Base-by-base conservation (phyloP, 192 early-diverging fungal genomes). In the Globomyces pollinis-pini region DNA sequence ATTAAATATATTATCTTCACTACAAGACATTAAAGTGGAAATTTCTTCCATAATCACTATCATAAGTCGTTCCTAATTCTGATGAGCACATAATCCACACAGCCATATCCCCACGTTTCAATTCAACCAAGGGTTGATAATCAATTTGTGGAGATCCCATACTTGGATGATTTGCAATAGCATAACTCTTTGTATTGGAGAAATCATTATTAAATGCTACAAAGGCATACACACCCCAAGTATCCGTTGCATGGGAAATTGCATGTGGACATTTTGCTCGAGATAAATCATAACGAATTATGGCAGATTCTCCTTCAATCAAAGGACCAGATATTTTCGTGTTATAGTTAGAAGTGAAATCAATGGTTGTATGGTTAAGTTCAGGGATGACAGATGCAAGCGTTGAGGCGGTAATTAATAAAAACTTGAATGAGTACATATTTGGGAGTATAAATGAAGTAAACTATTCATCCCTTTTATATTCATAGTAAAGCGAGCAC, bases 81-180 rank as follows among this genome's bases (percentile, higher is more conserved):
- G 47, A 50, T 3, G 47, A 50, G 47, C 47, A 50, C 4, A 50
- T 28, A 3, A 50, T 11, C 47, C 47, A 50, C 16, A 50, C 28
- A 12, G 47, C 21, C 26, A 50, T 13, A 18, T 50, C 28, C 8
- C 47, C 47, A 28, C 1, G 9, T 11, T 24, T 4, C 1, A 50
- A 30, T 11, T 8, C 0, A 28, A 50, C 28, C 23, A 20, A 28
- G 3, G 47, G 47, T 18, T 7, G 21, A 11, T 50, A 24, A n/a
- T 50, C 6, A 50, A 26, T 30, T 12, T 2, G 5, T 11, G 47
- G 16, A n/a, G 28, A 9, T 6, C 21, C 16, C 7, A 8, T 7
- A 13, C 13, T 36, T 6, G 35, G 6, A 13, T 36, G 13, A n/a
- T n/a, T n/a, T 11, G 47, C 47, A 20, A 50, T 50, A 12, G 47